Base-by-base conservation (phyloP, 2,329 filamentous ascomycete genomes). In the Aureobasidium lini region DNA sequence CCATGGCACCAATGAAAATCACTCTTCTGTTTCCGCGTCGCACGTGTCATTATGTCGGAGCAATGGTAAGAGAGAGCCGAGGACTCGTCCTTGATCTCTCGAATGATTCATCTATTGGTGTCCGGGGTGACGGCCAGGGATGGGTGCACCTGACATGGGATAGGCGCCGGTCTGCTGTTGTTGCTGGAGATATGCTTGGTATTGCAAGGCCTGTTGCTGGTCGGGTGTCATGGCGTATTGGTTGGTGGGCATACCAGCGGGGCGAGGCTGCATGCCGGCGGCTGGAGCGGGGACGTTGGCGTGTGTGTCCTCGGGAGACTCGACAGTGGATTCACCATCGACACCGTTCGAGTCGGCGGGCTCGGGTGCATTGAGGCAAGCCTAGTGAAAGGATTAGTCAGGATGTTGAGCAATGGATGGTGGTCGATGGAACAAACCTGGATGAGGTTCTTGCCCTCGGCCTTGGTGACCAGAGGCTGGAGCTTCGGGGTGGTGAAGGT, bases 401-500 rank as follows among this genome's bases (percentile, higher is more conserved):
- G 75, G 60, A 63, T 47, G 34, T 43, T 29, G 34, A 32, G 43
- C 39, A 36, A 44, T 36, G 37, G 50, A 59, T 43, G 39, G 36
- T 37, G 16, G 23, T 47, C 34, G 16, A 46, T 50, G 37, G 10
- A 8, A 5, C 16, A 34, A 84, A 96, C 94, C 86, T 99, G 94
- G 67, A 99, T 97, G 65, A 99, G 80, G 74, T 99, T 99, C 84
- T 99, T 99, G 78, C 94, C 94, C 77, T 97, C 94, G 16, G 94
- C 88, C 80, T 97, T 97, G 64, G 94, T 99, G 67, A 97, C 94
- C 57, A 99, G 85, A 64, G 94, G 94, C 78, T 97, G 94, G 60
- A 99, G 85, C 81, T 99, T 99, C 18, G 94, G 94, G 15, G 94
- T 99, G 63, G 93, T 97, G 52, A 97, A 97, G 62, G 93, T 97